phyloP scores from a whole-genome alignment of 2,329 filamentous ascomycete genomes.

The Hymenoscyphus albidus region DNA sequence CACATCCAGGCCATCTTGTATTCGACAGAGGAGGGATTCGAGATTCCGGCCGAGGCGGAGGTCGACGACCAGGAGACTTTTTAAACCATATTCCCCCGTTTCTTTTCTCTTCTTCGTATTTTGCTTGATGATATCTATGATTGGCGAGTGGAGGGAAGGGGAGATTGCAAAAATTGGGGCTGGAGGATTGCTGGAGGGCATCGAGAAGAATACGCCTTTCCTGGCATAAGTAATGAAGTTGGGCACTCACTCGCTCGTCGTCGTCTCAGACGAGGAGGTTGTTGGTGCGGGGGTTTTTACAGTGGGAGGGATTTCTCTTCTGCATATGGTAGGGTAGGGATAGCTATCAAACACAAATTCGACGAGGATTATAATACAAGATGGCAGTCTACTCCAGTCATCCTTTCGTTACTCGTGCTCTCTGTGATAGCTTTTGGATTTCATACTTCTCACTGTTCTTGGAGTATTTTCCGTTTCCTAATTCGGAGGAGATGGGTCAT shows the following conservation, averaged over 20 bases:
- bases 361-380: slow-evolving; percentile 15
- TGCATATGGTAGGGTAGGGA: slow-evolving; percentile 16
- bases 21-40: slow-evolving; percentile 90
- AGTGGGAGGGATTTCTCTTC: slow-evolving; percentile 16
- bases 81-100: slow-evolving; percentile 36
- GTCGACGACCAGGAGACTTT: slow-evolving; percentile 80
- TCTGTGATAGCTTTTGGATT: background rate
- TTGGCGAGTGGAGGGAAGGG: slow-evolving; percentile 17
- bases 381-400: slow-evolving; percentile 1
- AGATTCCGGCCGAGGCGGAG: slow-evolving; percentile 74
- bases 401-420: background rate
- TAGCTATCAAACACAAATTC: slow-evolving; percentile 9
- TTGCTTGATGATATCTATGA: slow-evolving; percentile 22
- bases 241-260: background rate
- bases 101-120: background rate
- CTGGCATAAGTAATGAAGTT: slow-evolving; percentile 21
- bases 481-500: slow-evolving; percentile 37
- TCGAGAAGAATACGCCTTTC: slow-evolving; percentile 20
- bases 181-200: slow-evolving; percentile 23
- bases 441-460: background rate
- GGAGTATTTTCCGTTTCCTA: slow-evolving; percentile 17
- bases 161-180: slow-evolving; percentile 22
- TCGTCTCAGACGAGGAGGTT: background rate
- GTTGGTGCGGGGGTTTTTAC: background rate
- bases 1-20: slow-evolving; percentile 96